These are phyloP conservation scores for Alternaria triticina DNA, from an alignment of 2,329 filamentous ascomycete species.

Conservation along the genomic window DNA sequence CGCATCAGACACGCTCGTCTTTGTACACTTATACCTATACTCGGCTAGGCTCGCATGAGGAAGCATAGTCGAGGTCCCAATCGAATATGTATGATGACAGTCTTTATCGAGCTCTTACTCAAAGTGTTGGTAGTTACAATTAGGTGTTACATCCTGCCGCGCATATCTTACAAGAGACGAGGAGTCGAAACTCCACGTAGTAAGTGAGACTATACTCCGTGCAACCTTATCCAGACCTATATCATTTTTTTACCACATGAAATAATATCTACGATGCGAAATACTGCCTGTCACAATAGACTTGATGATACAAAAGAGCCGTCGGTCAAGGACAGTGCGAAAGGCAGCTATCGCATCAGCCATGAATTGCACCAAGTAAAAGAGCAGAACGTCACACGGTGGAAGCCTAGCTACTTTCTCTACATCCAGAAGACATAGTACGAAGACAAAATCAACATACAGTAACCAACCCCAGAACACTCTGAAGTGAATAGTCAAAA, in stretches of 20 bases:
- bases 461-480: fast-evolving
- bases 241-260: too few species aligned
- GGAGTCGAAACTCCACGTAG: neutral
- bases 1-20: neutral
- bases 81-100: fast-evolving
- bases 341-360: neutral
- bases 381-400: neutral
- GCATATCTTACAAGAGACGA: neutral
- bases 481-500: neutral
- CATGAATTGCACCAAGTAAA: fast-evolving
- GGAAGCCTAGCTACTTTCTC: neutral
- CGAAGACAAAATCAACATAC: neutral
- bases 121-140: neutral
- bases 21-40: neutral
- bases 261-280: too few species aligned
- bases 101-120: neutral
- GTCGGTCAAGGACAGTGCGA: too few species aligned
- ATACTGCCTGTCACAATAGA: fast-evolving
- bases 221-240: too few species aligned
- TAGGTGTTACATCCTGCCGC: neutral
- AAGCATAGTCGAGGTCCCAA: neutral
- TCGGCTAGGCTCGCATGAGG: neutral
- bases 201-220: neutral
- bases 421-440: fast-evolving
- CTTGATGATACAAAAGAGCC: neutral